Conservation (phyloP, 495 filamentous ascomycete species). For the Podospora australis region DNA sequence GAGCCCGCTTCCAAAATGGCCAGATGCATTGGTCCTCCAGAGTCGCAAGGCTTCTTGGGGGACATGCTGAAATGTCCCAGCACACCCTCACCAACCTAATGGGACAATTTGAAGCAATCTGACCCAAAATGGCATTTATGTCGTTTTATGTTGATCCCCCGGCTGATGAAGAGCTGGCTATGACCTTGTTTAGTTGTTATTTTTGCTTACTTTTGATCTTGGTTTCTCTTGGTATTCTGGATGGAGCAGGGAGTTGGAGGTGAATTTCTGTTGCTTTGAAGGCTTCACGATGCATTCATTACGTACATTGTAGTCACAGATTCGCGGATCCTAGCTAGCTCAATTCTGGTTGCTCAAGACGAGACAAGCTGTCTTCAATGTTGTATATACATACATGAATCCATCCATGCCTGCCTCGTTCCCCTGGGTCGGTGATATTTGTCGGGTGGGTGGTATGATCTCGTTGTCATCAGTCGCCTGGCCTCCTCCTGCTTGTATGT, state of each 20-base stretch:
- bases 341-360: no score
- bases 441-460: no score
- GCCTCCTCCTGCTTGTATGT: no score
- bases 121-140: slow-evolving; percentile 39
- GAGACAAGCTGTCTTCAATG: no score
- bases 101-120: slow-evolving; percentile 53
- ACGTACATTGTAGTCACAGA: no score
- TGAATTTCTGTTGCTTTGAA: no score
- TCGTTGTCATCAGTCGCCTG: neutral
- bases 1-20: slow-evolving; percentile 42
- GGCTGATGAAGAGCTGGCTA: slow-evolving; percentile 2
- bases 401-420: neutral
- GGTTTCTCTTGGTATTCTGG: neutral
- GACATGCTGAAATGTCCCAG: slow-evolving; percentile 53
- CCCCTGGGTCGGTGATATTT: neutral
- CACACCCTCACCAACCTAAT: slow-evolving; percentile 49
- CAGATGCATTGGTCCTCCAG: slow-evolving; percentile 30
- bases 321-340: no score
- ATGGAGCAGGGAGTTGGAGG: no score
- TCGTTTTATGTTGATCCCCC: slow-evolving; percentile 28
- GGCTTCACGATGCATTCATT: no score
- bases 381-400: no score
- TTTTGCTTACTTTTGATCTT: slow-evolving; percentile 1
- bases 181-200: slow-evolving; percentile 2
- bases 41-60: slow-evolving; percentile 20